Evolutionary conservation across 2,329 filamentous ascomycete genomes (phyloP).

Genomic region (Trichoderma afroharzianum): DNA sequence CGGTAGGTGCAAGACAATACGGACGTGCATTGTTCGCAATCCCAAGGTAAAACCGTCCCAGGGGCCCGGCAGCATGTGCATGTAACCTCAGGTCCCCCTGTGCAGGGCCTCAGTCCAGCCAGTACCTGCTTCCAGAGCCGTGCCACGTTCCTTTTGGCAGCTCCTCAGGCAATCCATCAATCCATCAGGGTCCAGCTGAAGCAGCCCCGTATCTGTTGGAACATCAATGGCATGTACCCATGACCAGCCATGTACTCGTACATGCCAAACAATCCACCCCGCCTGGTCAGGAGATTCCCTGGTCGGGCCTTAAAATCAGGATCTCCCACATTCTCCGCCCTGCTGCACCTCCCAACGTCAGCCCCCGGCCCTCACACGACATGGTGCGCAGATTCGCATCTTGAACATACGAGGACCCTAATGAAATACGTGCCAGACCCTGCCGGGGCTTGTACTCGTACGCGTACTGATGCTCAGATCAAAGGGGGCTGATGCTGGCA

Average conservation of each 20-base stretch:
- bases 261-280: not conserved
- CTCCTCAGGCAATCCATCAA: not conserved
- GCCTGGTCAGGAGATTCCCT: conserved; percentile 5
- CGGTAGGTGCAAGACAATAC: not conserved
- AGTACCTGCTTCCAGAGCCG: conserved; percentile 6
- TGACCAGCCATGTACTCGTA: not conserved
- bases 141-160: conserved; percentile 10
- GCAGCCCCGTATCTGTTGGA: not conserved
- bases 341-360: not conserved
- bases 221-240: not conserved
- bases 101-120: not conserved
- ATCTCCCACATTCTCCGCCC: conserved; percentile 11
- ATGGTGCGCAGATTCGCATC: conserved; percentile 16
- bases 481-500: not conserved
- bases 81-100: not conserved
- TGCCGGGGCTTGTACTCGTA: not conserved
- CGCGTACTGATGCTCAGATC: not conserved
- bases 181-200: not conserved
- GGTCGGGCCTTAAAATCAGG: conserved; percentile 12
- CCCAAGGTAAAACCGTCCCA: not conserved
- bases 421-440: not conserved
- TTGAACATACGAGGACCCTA: not conserved
- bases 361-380: not conserved
- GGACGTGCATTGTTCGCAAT: not conserved
- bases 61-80: not conserved